Conservation (phyloP, 306 rosid species). For the Dalbergia cultrata region DNA sequence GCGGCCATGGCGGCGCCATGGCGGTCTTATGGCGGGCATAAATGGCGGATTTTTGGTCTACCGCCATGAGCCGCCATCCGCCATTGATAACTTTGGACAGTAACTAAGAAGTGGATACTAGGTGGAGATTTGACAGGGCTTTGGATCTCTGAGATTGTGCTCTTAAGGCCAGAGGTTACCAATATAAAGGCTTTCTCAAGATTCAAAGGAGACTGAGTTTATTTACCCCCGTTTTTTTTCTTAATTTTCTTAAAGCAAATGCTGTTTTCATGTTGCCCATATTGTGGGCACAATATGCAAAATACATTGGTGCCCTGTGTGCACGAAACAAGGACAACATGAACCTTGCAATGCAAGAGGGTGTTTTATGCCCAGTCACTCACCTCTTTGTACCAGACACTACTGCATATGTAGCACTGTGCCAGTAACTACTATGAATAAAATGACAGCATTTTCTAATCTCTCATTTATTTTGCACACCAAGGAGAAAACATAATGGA, state of each 20-base stretch:
- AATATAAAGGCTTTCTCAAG: constrained; percentile 4
- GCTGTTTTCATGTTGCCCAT: background rate
- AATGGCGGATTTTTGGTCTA: no score
- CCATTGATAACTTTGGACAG: no score
- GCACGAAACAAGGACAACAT: background rate
- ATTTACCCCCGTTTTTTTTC: background rate
- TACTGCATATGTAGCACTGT: background rate
- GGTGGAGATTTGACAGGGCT: background rate
- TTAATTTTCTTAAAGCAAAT: background rate
- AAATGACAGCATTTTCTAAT: constrained; percentile 8
- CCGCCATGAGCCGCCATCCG: no score
- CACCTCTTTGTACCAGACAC: background rate
- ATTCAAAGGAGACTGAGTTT: background rate
- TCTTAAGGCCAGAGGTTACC: background rate
- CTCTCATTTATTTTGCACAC: background rate
- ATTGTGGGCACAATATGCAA: background rate
- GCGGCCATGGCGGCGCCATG: no score
- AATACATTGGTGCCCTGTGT: background rate
- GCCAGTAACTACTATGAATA: background rate
- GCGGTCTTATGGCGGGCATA: no score
- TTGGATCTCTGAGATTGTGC: background rate
- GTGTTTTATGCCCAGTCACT: background rate
- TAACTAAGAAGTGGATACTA: background rate
- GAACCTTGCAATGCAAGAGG: constrained; percentile 4
- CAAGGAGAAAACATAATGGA: constrained; percentile 7